A percentile compares a stretch with the other conserved stretches of the same genome.
Conservation (phyloP, 2,329 filamentous ascomycete species). For the Bipolaris victoriae region DNA sequence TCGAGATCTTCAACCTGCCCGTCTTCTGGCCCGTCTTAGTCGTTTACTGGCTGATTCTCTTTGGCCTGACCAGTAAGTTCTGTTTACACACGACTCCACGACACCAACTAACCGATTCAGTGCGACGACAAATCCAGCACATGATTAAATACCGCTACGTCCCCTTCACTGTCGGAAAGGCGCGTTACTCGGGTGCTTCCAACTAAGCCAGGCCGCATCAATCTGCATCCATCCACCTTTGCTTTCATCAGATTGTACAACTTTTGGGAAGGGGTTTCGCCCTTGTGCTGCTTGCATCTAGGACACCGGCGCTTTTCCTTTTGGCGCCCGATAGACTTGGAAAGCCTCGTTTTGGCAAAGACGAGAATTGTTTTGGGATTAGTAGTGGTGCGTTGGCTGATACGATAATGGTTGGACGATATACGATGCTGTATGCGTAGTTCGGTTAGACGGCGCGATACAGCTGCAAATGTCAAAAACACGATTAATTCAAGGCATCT, state of each 20-base stretch:
- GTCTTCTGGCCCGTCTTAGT: slow-evolving; percentile 99
- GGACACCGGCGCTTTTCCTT: slow-evolving; percentile 26
- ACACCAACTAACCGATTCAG: slow-evolving; percentile 53
- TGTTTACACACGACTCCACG: background rate
- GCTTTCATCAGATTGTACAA: slow-evolving; percentile 5
- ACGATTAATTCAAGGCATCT: background rate
- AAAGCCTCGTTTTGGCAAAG: slow-evolving; percentile 17
- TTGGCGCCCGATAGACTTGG: slow-evolving; percentile 26
- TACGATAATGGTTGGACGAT: slow-evolving; percentile 24
- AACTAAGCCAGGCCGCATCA: slow-evolving; percentile 21
- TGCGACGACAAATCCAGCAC: slow-evolving; percentile 99
- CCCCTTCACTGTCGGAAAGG: slow-evolving; percentile 89
- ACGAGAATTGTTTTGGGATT: slow-evolving; percentile 22
- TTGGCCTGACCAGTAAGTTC: slow-evolving; percentile 87
- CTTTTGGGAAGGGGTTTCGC: slow-evolving; percentile 7
- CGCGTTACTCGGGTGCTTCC: slow-evolving; percentile 41
- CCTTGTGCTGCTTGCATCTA: slow-evolving; percentile 20
- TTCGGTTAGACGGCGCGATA: slow-evolving; percentile 4
- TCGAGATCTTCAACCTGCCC: slow-evolving; percentile 91
- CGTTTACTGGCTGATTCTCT: slow-evolving; percentile 98
- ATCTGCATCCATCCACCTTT: slow-evolving; percentile 1
- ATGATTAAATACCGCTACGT: slow-evolving; percentile 99
- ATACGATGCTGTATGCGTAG: slow-evolving; percentile 29
- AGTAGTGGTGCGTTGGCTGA: background rate
- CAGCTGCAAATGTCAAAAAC: background rate